Conservation (phyloP, 495 filamentous ascomycete genomes). For the Daldinia bambusicola region DNA sequence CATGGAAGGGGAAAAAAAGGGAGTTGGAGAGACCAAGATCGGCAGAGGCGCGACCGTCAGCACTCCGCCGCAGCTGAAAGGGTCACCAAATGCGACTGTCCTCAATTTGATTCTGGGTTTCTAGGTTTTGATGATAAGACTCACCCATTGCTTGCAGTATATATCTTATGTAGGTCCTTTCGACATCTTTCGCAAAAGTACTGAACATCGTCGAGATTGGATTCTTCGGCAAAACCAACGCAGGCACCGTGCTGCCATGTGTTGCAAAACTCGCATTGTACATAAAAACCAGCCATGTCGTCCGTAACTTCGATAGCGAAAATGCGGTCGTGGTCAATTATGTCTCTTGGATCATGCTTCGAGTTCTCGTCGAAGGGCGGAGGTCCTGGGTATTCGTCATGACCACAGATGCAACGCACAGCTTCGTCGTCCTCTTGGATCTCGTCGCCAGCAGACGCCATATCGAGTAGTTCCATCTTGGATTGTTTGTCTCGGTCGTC, state of each 20-base stretch:
- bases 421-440: conserved; percentile 89
- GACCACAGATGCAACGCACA: conserved; percentile 93
- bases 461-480: conserved; percentile 62
- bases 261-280: conserved; percentile 97
- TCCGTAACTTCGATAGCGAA: conserved; percentile 78
- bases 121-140: conserved; percentile 48
- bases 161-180: conserved; percentile 87
- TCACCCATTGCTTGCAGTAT: conserved; percentile 85
- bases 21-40: conserved; percentile 43
- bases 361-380: conserved; percentile 73
- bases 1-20: conserved; percentile 11
- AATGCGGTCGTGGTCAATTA: conserved; percentile 63
- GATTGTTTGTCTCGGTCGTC: conserved; percentile 48
- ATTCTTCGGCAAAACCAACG: conserved; percentile 92
- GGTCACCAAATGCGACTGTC: conserved; percentile 31
- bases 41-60: conserved; percentile 44
- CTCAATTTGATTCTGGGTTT: conserved; percentile 22
- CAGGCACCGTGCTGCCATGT: conserved; percentile 99
- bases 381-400: conserved; percentile 93
- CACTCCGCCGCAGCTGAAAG: conserved; percentile 48
- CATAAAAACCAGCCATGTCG: conserved; percentile 92
- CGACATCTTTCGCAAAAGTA: conserved; percentile 98
- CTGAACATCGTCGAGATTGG: conserved; percentile 80
- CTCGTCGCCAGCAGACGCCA: conserved; percentile 67
- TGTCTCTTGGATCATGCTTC: conserved; percentile 60